Percentiles rank a stretch among this genome's conserved stretches.
phyloP scores from a whole-genome alignment of 148 eudicot genomes.

The Fagopyrum homotropicum region DNA sequence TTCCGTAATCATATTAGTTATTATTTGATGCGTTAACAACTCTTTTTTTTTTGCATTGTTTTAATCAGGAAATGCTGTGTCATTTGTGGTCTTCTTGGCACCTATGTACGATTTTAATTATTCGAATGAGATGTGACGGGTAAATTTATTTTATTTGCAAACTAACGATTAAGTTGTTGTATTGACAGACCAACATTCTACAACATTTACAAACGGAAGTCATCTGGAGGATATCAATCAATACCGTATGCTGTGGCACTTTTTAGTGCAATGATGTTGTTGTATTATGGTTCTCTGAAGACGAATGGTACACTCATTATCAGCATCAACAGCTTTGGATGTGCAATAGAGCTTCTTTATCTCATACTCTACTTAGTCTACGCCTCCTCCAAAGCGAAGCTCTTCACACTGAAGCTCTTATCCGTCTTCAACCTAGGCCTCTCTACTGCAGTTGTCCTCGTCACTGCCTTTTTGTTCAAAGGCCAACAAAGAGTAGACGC shows the following conservation, averaged over 20 bases:
- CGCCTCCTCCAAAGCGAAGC: slow-evolving; percentile 42
- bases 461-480: slow-evolving; percentile 32
- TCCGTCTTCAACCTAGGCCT: slow-evolving; percentile 37
- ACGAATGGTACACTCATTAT: slow-evolving; percentile 35
- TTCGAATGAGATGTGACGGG: no score
- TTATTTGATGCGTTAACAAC: neutral
- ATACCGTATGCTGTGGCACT: slow-evolving; percentile 55
- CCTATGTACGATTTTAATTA: slow-evolving; percentile 29
- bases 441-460: slow-evolving; percentile 26
- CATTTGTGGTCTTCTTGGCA: slow-evolving; percentile 42
- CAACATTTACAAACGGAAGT: slow-evolving; percentile 39
- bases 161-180: neutral
- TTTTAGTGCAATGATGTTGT: slow-evolving; percentile 46
- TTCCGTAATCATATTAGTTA: neutral
- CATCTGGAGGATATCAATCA: slow-evolving; percentile 56
- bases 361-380: slow-evolving; percentile 33
- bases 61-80: slow-evolving; percentile 32
- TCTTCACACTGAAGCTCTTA: slow-evolving; percentile 20
- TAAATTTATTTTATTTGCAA: neutral
- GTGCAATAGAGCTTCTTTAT: slow-evolving; percentile 42
- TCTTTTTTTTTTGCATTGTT: neutral
- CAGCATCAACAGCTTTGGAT: slow-evolving; percentile 56
- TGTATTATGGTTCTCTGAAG: slow-evolving; percentile 60
- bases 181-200: slow-evolving; percentile 51
- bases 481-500: slow-evolving; percentile 31